phyloP scores from a whole-genome alignment of 306 rosid genomes.

The Carpinus viminea region DNA sequence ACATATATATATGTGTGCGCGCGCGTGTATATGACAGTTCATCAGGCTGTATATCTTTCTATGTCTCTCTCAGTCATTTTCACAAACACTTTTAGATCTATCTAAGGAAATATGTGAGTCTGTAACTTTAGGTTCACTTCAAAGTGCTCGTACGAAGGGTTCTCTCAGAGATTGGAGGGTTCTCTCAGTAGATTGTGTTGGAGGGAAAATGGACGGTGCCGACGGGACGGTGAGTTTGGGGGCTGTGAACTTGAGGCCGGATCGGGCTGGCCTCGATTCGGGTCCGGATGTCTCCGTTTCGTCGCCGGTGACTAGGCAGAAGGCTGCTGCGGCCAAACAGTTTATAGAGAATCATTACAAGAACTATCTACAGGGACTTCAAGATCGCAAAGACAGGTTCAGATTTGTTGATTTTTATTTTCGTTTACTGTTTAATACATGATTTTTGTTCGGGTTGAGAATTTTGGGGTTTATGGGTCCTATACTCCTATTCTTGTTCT shows the following conservation, averaged over 20 bases:
- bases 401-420: not conserved
- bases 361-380: slow-evolving; percentile 88
- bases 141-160: not conserved
- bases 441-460: slow-evolving; percentile 5
- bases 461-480: not conserved
- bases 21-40: slow-evolving; percentile 26
- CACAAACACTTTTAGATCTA: slow-evolving; percentile 40
- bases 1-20: too few species aligned
- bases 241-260: slow-evolving; percentile 70
- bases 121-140: slow-evolving; percentile 11
- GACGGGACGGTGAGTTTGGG: slow-evolving; percentile 86
- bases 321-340: slow-evolving; percentile 93
- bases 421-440: not conserved
- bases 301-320: slow-evolving; percentile 93
- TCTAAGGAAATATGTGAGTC: slow-evolving; percentile 2
- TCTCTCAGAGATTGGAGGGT: slow-evolving; percentile 18
- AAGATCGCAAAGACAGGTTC: slow-evolving; percentile 96
- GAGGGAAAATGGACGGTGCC: slow-evolving; percentile 65
- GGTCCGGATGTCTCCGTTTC: slow-evolving; percentile 81
- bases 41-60: not conserved
- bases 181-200: slow-evolving; percentile 13
- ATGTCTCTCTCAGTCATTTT: slow-evolving; percentile 28
- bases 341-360: slow-evolving; percentile 97
- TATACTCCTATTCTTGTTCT: not conserved
- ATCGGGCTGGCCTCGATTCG: slow-evolving; percentile 64